Evolutionary conservation across 2,329 filamentous ascomycete genomes (phyloP), one percentile per base, ranked within the genome.

Genomic region (Biscogniauxia mediterranea): DNA sequence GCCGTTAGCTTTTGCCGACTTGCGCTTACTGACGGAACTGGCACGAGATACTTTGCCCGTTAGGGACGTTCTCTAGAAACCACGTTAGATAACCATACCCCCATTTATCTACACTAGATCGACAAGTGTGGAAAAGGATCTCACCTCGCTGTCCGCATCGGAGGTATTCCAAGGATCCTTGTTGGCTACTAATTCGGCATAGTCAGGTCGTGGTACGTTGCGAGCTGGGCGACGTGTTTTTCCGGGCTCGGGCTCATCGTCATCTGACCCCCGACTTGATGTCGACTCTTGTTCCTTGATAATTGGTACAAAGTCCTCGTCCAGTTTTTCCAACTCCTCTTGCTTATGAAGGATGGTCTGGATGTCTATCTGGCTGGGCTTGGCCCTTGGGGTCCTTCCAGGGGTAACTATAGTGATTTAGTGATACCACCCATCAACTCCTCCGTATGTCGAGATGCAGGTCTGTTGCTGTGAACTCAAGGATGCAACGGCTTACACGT

Each of bases 141-240:
- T 13, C 53, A 70, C 69, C 42, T 71, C 70, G 21, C 60, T 60
- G n/a, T 69, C 68, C 1, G 49, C 50, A 42, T 70, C 68, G 3
- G 64, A 64, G 1, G 52, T 17, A 58, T 65, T 66, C 70, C 69
- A 70, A 7, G 66, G 65, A 46, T 68, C 66, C 57, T 68, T 69
- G 20, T 68, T 68, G 13, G 67, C 69, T 20, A 70, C 65, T 54
- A 73, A 54, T 25, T 72, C 70, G 7, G 69, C 69, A 57, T 73
- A 73, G 54, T 72, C 70, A 8, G 66, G 70, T 19, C 70, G 68
- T 15, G 63, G 64, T 1, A 69, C 61, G 19, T 64, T 69, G 21
- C 71, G 61, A 23, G 61, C 64, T 5, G 66, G 65, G 19, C 71
- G 67, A 4, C 66, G 69, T 7, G 65, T 65, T 32, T 64, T 69